Evolutionary conservation across 1,284 basidiomycete species (phyloP).

Genomic region (Boletus sp.): DNA sequence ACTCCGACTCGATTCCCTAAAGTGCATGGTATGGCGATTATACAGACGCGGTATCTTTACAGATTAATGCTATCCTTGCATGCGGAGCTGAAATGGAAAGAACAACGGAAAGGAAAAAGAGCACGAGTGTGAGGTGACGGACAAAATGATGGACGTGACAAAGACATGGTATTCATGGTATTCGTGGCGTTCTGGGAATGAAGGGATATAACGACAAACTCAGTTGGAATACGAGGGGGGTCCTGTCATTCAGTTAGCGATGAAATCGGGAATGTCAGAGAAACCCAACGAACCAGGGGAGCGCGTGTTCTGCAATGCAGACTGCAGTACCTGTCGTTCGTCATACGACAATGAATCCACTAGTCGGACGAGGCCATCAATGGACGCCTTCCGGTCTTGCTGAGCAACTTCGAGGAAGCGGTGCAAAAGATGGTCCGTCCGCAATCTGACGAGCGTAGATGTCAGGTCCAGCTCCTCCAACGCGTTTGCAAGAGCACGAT

Average conservation of each 20-base stretch:
- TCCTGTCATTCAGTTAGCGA: constrained; percentile 22
- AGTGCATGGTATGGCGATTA: constrained; percentile 18
- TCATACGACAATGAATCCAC: constrained; percentile 71
- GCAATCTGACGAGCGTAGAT: constrained; percentile 58
- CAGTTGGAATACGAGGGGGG: constrained; percentile 38
- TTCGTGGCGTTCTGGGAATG: constrained; percentile 6
- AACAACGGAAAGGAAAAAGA: constrained; percentile 8
- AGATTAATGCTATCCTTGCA: constrained; percentile 9
- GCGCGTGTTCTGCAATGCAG: constrained; percentile 57
- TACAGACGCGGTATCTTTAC: constrained; percentile 23
- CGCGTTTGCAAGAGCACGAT: constrained; percentile 56
- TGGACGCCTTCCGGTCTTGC: constrained; percentile 66
- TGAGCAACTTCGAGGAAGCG: constrained; percentile 61
- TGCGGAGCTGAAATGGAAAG: background rate
- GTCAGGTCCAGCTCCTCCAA: constrained; percentile 69
- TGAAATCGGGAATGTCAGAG: background rate
- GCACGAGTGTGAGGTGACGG: background rate
- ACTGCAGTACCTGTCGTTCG: constrained; percentile 63
- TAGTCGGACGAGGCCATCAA: constrained; percentile 65
- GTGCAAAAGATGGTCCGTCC: constrained; percentile 61
- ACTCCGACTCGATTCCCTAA: constrained; percentile 2
- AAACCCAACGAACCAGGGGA: constrained; percentile 49
- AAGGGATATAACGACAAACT: constrained; percentile 6
- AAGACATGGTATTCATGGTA: constrained; percentile 7
- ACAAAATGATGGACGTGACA: constrained; percentile 3